These are phyloP conservation scores for Opeltia flavorubescens DNA, from an alignment of 495 filamentous ascomycete species.

Conservation along the genomic window DNA sequence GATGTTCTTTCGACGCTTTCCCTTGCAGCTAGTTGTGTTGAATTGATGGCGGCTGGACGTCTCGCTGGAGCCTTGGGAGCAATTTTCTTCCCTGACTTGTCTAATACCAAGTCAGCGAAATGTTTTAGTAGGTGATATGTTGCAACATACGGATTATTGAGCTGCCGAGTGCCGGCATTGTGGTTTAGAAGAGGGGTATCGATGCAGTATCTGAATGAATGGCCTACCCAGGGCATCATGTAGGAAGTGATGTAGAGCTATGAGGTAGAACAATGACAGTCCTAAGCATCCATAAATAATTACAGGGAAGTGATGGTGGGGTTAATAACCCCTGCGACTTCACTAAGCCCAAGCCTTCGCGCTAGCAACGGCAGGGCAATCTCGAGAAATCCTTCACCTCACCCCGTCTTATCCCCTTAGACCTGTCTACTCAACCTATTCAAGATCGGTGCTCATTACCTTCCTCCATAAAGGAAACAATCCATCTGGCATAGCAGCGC, in stretches of 20 bases:
- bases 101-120: constrained; percentile 14
- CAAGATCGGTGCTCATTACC: neutral
- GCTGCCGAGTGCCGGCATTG: constrained; percentile 41
- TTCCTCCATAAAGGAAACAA: neutral
- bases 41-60: constrained; percentile 24
- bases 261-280: too few relatives aligned
- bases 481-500: neutral
- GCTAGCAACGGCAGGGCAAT: neutral
- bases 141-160: constrained; percentile 41
- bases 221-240: too few relatives aligned
- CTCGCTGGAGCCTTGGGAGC: constrained; percentile 37
- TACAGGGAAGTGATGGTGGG: too few relatives aligned
- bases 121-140: neutral
- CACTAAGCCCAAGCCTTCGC: too few relatives aligned
- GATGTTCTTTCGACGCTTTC: constrained; percentile 26
- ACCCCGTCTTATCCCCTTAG: neutral
- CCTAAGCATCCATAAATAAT: too few relatives aligned
- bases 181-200: constrained; percentile 9
- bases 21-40: constrained; percentile 23
- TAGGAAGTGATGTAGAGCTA: too few relatives aligned
- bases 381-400: neutral
- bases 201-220: neutral
- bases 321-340: too few relatives aligned
- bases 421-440: neutral
- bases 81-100: constrained; percentile 43